Base-by-base conservation (phyloP, 1,284 basidiomycete genomes). In the Papiliotrema nemorosa region DNA sequence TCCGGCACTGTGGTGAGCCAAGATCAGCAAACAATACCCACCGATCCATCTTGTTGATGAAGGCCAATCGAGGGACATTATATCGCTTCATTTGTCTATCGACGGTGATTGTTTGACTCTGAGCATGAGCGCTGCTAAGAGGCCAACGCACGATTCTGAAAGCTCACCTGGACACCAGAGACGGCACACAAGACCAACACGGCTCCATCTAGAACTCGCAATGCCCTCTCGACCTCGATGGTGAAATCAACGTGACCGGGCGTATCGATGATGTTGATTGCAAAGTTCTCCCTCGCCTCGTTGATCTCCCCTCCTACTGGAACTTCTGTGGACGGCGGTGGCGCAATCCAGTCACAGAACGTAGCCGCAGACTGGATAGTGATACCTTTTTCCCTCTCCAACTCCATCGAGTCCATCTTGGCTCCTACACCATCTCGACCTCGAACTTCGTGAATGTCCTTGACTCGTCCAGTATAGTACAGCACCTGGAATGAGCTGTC, bases 31-130 rank as follows among this genome's bases (percentile, higher is more conserved):
- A 5, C n/a, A n/a, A 2, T 35, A 29, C 64, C 37, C 43, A 86
- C 86, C 90, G 83, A 70, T 99, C 96, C 96, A 99, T 98, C 78
- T 99, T 98, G 79, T 98, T 99, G 71, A 99, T 87, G 72, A 98
- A 99, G 1, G 91, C 94, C 54, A 98, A 81, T 47, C 96, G 82
- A 51, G 96, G 96, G 54, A 99, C 91, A 62, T 86, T 85, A 72
- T 98, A 98, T 37, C 96, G 83, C 60, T 89, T 82, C 96, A 98
- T 98, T 80, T 98, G 96, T 58, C 96, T 81, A 77, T 98, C 96
- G 45, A 99, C 96, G 9, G 96, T 99, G 45, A 94, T 98, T 1
- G 96, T 98, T 82, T 99, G 96, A 76, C 55, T 58, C 55, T 67
- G 20, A n/a, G n/a, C n/a, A n/a, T n/a, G n/a, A n/a, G n/a, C n/a